These are phyloP conservation scores for Candida sanyaensis DNA, from an alignment of 1,139 yeast genomes.

Conservation along the genomic window DNA sequence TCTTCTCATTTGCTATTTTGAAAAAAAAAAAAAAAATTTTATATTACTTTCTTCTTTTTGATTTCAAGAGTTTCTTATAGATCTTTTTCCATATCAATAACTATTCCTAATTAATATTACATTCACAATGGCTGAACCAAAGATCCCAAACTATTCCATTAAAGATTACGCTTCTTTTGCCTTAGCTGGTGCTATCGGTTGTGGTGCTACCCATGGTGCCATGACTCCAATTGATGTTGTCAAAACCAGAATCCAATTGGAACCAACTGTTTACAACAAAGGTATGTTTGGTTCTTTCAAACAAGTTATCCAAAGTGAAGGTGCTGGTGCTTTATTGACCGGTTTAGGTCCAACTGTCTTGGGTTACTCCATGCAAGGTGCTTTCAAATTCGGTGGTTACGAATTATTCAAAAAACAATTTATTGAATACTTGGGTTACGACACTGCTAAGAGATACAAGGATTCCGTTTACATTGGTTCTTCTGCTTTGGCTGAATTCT, in stretches of 20 bases:
- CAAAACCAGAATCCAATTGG: slow-evolving; percentile 82
- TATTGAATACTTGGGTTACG: slow-evolving; percentile 72
- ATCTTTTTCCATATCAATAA: slow-evolving; percentile 10
- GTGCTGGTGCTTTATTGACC: slow-evolving; percentile 83
- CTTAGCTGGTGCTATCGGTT: slow-evolving; percentile 85
- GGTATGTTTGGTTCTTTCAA: slow-evolving; percentile 81
- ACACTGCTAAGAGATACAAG: slow-evolving; percentile 73
- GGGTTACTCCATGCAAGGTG: slow-evolving; percentile 89
- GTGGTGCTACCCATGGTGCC: slow-evolving; percentile 88
- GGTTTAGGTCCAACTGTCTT: slow-evolving; percentile 85
- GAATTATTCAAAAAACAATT: slow-evolving; percentile 81
- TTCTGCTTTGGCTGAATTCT: slow-evolving; percentile 85
- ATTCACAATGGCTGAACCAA: slow-evolving; percentile 16
- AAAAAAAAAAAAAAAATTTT: slow-evolving; percentile 5
- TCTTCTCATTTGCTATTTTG: slow-evolving; percentile 1
- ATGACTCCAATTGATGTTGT: slow-evolving; percentile 88
- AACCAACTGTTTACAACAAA: slow-evolving; percentile 79
- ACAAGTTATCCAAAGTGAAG: slow-evolving; percentile 67
- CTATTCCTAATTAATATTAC: slow-evolving; percentile 26
- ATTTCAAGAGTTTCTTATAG: slow-evolving; percentile 2
- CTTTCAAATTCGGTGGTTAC: slow-evolving; percentile 90
- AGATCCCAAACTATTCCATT: slow-evolving; percentile 58
- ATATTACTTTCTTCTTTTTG: neutral
- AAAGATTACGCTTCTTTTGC: slow-evolving; percentile 80
- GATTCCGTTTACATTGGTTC: slow-evolving; percentile 78